Percentiles rank a stretch among this genome's conserved stretches.
Conservation (phyloP, 257 asterid species). For the Przewalskia tangutica region DNA sequence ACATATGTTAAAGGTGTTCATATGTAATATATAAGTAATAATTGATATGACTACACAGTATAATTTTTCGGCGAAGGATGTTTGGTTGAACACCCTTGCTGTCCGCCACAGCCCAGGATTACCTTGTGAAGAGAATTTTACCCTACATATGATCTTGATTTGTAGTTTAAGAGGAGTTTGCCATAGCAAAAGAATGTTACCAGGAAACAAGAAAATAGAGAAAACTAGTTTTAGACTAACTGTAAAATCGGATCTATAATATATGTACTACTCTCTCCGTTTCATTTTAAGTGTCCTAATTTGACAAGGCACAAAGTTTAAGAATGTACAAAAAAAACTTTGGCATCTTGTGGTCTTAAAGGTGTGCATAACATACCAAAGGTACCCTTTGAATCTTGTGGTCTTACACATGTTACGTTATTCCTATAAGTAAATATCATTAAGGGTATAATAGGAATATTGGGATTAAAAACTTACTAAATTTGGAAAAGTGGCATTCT, state of each 20-base stretch:
- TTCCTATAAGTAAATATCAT: not conserved
- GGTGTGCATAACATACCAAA: not conserved
- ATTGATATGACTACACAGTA: no score
- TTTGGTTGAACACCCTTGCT: no score
- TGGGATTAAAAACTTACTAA: not conserved
- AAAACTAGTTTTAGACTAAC: not conserved
- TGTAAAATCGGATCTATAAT: not conserved
- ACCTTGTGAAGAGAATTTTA: not conserved
- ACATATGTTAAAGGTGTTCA: no score
- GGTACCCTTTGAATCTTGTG: not conserved
- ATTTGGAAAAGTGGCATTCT: not conserved
- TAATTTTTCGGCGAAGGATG: no score
- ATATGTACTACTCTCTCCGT: not conserved
- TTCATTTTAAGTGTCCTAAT: not conserved
- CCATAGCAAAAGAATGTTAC: not conserved
- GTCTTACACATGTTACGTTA: not conserved
- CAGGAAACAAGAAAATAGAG: not conserved
- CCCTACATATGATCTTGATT: not conserved
- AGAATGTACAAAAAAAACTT: no score
- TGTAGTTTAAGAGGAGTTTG: not conserved
- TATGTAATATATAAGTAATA: no score
- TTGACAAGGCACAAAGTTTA: not conserved
- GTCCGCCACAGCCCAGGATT: not conserved
- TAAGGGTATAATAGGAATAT: not conserved
- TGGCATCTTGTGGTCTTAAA: no score